Base-by-base conservation (phyloP, 2,329 filamentous ascomycete genomes). In the Blastomyces percursus region DNA sequence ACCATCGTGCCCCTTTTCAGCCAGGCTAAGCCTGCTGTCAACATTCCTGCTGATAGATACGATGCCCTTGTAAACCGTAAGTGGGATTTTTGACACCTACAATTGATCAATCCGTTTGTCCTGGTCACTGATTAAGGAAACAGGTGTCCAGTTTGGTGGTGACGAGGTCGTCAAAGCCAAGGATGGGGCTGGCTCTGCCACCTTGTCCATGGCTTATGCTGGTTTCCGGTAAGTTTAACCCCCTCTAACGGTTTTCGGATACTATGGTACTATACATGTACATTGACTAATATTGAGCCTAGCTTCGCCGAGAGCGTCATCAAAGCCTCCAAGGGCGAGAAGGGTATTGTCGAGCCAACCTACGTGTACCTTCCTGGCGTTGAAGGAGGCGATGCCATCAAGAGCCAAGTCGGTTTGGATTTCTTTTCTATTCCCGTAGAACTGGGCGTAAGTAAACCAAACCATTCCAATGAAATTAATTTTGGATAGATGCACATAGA, bases 1-100 rank as follows among this genome's bases (percentile, higher is more conserved):
- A 99, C 94, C 71, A 99, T 99, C 73, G 92, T 99, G 63, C 94
- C 94, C 59, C 85, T 99, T 66, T 96, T 97, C 85, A 96, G 91
- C 85, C 88, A 94, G 81, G 85, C 90, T 69, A 85, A 87, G 73
- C 91, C 92, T 63, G 76, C 84, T 52, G 87, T 94, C 72, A 82
- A 84, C 65, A 94, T 97, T 67, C 91, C 93, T 56, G 83, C 84
- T 65, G 91, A 96, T 75, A 94, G 96, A 83, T 89, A 96, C 71
- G 90, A 93, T 73, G 89, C 85, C 68, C 83, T 99, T 59, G 86
- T 96, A 73, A 89, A 96, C 80, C 91, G 94, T 81, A 72, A 72
- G 83, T 77, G 9, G 27, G 16, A 42, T 12, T 58, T 50, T 48
- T 32, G 58, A 38, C 46, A 27, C 8, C 46, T 21, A 1, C 21